These are phyloP conservation scores for Penicillium atrosanguineum DNA, from an alignment of 495 filamentous ascomycete species.

Conservation along the genomic window DNA sequence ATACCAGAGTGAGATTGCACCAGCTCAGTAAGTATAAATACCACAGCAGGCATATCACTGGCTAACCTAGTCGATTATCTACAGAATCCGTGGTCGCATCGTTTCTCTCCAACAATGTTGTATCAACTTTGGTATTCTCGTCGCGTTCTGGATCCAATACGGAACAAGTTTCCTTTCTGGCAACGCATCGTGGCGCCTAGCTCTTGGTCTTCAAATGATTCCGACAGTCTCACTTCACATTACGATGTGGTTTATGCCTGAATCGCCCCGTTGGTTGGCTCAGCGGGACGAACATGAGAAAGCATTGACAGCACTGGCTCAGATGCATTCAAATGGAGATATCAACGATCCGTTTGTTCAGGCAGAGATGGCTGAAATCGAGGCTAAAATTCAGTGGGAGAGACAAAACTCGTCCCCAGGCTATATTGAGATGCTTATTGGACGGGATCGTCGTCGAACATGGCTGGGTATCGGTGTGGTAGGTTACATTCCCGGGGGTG, in stretches of 20 bases:
- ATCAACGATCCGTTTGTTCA: conserved; percentile 13
- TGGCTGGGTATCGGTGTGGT: conserved; percentile 34
- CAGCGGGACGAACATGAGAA: conserved; percentile 32
- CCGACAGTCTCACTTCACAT: conserved; percentile 19
- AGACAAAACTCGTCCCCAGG: conserved; percentile 18
- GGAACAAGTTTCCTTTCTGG: conserved; percentile 14
- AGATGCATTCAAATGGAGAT: conserved; percentile 33
- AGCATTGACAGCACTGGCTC: conserved; percentile 36
- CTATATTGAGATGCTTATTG: conserved; percentile 25
- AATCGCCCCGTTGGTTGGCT: conserved; percentile 48
- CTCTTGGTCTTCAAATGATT: conserved; percentile 22
- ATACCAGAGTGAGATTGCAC: conserved; percentile 27
- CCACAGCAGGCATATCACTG: too few species aligned
- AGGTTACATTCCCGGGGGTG: neutral
- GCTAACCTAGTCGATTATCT: too few species aligned
- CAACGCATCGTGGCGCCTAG: conserved; percentile 16
- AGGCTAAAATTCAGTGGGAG: conserved; percentile 22
- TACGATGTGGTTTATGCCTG: conserved; percentile 30
- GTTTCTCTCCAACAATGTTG: conserved; percentile 18
- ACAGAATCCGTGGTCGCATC: conserved; percentile 16
- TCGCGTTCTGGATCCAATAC: conserved; percentile 26
- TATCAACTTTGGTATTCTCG: conserved; percentile 18
- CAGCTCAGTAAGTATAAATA: conserved; percentile 10
- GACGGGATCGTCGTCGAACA: conserved; percentile 22
- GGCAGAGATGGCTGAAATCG: conserved; percentile 21